Evolutionary conservation across 345 rosid species (phyloP).

Genomic region (Populus tremula): DNA sequence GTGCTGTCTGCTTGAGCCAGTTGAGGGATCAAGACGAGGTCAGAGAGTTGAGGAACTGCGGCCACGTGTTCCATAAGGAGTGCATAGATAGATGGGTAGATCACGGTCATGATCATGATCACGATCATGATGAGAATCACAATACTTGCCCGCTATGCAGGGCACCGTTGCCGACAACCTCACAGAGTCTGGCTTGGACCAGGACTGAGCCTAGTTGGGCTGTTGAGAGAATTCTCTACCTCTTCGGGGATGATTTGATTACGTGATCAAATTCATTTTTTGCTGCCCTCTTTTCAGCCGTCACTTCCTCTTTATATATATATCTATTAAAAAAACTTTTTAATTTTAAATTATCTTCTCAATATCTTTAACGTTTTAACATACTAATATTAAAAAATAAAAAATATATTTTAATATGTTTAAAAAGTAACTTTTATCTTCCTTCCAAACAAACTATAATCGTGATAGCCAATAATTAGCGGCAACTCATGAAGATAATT

Average conservation of each 20-base stretch:
- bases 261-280: conserved; percentile 16
- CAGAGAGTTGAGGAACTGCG: conserved; percentile 75
- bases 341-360: too few relatives aligned
- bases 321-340: too few relatives aligned
- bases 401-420: too few relatives aligned
- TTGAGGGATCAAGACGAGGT: conserved; percentile 58
- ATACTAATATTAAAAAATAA: too few relatives aligned
- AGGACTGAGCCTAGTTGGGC: conserved; percentile 89
- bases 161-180: conserved; percentile 62
- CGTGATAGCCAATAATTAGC: not conserved
- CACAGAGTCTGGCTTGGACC: conserved; percentile 39
- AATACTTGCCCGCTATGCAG: conserved; percentile 84
- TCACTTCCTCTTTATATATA: too few relatives aligned
- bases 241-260: conserved; percentile 82
- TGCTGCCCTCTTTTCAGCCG: not conserved
- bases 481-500: not conserved
- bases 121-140: conserved; percentile 39
- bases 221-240: conserved; percentile 75
- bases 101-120: conserved; percentile 42
- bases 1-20: conserved; percentile 76
- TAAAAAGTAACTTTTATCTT: not conserved
- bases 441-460: not conserved
- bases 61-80: conserved; percentile 84
- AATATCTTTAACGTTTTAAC: too few relatives aligned
- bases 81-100: conserved; percentile 91